Evolutionary conservation across 805 yeast genomes (phyloP), one percentile per base, ranked within the genome.

Genomic region (Lachancea nothofagi): DNA sequence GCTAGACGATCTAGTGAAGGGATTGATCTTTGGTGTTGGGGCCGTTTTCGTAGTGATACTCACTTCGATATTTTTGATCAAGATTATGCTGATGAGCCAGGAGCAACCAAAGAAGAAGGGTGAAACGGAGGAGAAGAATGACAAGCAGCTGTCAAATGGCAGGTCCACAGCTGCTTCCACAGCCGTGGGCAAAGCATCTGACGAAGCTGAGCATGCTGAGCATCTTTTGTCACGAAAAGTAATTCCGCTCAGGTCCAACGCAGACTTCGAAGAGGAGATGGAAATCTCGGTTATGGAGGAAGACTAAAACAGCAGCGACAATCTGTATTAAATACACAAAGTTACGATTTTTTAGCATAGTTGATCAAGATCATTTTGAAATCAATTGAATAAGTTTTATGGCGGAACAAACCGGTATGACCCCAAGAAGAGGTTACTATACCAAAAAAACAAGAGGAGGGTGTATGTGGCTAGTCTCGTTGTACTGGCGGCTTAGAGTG

Each of bases 281-380:
- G 45, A 42, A 35, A 42, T 38, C 5, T 42, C 45, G 12, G 37
- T 42, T 22, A 19, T 42, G 29, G 42, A 42, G 29, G 43, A 40
- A 21, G 37, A 40, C 21, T 37, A 31, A 15, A 27, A 17, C 31
- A 9, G 15, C 19, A n/a, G 28, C 28, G 12, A 5, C 14, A 25
- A 25, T n/a, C 12, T 25, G 28, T 25, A 14, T 7, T 25, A 25
- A n/a, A 7, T 25, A 5, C 14, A 25, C 28, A 25, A 14, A 25
- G 12, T 25, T n/a, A 25, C 28, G 7, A 25, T 14, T 23, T 23
- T 7, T 23, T 7, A 23, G 37, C 13, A 7, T 12, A 8, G 26
- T 5, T 9, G 31, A 29, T 9, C 7, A 5, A 4, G 18, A 4
- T 29, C 13, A 12, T 17, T 14, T 23, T 18, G 24, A 30, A 17